Base-by-base conservation (phyloP, 768 basidiomycete species). In the Crassisporium funariophilum region DNA sequence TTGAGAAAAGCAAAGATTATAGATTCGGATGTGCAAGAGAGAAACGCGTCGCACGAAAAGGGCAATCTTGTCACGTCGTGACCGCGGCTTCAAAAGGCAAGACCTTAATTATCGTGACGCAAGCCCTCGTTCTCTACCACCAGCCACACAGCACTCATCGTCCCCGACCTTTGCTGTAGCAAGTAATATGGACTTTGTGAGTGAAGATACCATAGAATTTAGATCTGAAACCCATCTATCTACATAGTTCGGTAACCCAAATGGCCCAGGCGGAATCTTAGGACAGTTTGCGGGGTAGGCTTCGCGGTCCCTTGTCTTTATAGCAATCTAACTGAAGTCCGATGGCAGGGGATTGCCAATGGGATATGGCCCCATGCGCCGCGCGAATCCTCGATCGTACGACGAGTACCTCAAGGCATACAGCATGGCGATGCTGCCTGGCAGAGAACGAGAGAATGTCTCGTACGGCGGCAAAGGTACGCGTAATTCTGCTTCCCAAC, bases 391-490 rank as follows among this genome's bases (percentile, higher is more conserved):
- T 11, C 78, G 84, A 52, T 75, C 89, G 0, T 98, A 91, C 61
- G 88, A 95, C 59, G 91, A 95, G 57, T 94, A 95, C 70, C 77
- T 93, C 57, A 94, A 89, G 62, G 97, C 95, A 2, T 95, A 95
- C 63, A 95, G 92, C 54, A 89, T 95, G 42, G 94, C 92, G 15
- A 93, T 98, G 85, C 83, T 97, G 43, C 87, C 87, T 1, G 85
- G 91, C 22, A 77, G 79, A 53, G 86, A 92, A 68, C 76, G 92
- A 68, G 83, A 91, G 52, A 97, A 98, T 63, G 69, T 99, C 22
- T 91, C 92, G 46, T 98, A 95, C 58, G 97, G 97, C 54, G 97
- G 97, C 64, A 98, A 98, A 77, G 93, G 97, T 86, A 68, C 60
- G 63, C 61, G 61, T 60, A 53, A 59, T 54, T 52, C 52, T 41